Conservation (phyloP, 768 basidiomycete genomes). For the Hygrophorus pudorinus region DNA sequence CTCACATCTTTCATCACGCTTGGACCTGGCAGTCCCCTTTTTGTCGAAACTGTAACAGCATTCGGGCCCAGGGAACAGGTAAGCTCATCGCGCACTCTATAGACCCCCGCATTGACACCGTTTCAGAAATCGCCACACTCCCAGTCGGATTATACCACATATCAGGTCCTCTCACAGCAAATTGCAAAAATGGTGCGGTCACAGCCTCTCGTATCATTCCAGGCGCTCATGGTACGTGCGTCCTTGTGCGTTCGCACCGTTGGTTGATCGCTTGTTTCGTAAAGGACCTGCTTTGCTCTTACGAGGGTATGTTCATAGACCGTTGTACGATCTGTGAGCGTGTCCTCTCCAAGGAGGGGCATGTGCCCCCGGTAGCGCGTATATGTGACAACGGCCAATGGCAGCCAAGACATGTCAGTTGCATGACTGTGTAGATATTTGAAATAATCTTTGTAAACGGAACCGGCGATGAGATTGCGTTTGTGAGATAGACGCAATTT, state of each 20-base stretch:
- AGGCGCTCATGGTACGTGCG: constrained; percentile 38
- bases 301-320: constrained; percentile 51
- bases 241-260: not conserved
- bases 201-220: constrained; percentile 42
- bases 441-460: too few relatives aligned
- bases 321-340: constrained; percentile 52
- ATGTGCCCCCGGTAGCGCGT: constrained; percentile 63
- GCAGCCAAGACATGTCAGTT: constrained; percentile 43
- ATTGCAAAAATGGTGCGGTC: constrained; percentile 49
- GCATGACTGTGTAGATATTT: too few relatives aligned
- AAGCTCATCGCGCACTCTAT: constrained; percentile 14
- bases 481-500: too few relatives aligned
- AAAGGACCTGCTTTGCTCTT: constrained; percentile 45
- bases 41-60: constrained; percentile 54
- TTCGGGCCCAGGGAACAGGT: constrained; percentile 72
- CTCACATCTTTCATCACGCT: constrained; percentile 46
- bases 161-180: constrained; percentile 57
- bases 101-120: not conserved
- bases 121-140: constrained; percentile 56
- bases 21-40: constrained; percentile 25
- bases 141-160: constrained; percentile 58
- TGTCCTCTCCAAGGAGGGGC: constrained; percentile 59
- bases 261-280: not conserved
- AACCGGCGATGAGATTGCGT: too few relatives aligned
- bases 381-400: constrained; percentile 36